phyloP scores from a whole-genome alignment of 2,329 filamentous ascomycete genomes.

The Pseudogymnoascus sp. region DNA sequence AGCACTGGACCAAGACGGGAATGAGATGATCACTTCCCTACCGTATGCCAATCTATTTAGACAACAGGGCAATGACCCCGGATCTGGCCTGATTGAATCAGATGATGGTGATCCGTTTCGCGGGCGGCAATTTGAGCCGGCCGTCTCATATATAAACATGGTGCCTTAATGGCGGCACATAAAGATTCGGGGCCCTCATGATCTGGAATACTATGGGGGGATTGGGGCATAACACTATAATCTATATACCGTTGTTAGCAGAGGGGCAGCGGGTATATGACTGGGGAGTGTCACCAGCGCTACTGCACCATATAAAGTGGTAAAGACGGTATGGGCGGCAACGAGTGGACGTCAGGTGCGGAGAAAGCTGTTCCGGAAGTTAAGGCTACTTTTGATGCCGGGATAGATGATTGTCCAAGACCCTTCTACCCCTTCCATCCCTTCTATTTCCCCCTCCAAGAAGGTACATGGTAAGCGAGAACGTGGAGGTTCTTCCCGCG shows the following conservation, averaged over 20 bases:
- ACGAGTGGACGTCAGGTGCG: not conserved
- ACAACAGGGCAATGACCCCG: not conserved
- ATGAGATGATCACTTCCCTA: not conserved
- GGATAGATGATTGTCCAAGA: not conserved
- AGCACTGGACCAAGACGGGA: not conserved
- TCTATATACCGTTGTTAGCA: not conserved
- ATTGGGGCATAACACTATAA: not conserved
- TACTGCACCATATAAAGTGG: not conserved
- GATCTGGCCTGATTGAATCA: not conserved
- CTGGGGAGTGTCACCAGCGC: not conserved
- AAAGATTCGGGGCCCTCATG: not conserved
- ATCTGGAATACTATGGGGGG: not conserved
- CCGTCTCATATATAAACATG: slow-evolving; percentile 2
- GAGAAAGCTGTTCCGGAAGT: not conserved
- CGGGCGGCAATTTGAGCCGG: not conserved
- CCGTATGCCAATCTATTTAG: slow-evolving; percentile 1
- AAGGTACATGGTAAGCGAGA: not conserved
- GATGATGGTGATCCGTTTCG: not conserved
- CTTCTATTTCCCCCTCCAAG: too few relatives aligned
- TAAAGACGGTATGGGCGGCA: not conserved
- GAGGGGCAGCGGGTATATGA: not conserved
- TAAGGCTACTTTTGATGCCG: not conserved
- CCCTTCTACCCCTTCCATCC: not conserved
- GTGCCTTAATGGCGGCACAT: not conserved
- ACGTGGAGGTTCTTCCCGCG: not conserved